Percentiles rank a stretch among this genome's conserved stretches.
Evolutionary conservation across 495 filamentous ascomycete species (phyloP).

Genomic region (Neurospora cerealis): DNA sequence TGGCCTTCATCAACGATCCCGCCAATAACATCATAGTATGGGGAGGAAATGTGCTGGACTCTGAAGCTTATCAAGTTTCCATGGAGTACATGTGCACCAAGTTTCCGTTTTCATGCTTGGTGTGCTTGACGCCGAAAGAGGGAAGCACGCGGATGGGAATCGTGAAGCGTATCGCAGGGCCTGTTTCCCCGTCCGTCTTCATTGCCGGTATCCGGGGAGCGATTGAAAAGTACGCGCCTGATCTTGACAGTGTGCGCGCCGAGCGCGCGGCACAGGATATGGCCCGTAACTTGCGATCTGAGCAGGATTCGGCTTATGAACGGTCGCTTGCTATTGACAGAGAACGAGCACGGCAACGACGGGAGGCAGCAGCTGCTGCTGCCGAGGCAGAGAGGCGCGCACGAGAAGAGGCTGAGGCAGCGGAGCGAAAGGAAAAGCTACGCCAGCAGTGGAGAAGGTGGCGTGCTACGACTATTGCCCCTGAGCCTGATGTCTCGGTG

Average conservation of each 20-base stretch:
- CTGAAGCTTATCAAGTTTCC: conserved; percentile 87
- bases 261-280: conserved; percentile 68
- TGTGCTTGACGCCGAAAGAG: conserved; percentile 72
- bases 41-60: conserved; percentile 84
- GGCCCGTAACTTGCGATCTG: conserved; percentile 61
- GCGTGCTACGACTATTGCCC: conserved; percentile 55
- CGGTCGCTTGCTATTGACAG: conserved; percentile 78
- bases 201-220: conserved; percentile 60
- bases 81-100: conserved; percentile 74
- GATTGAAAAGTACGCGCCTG: conserved; percentile 57
- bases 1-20: conserved; percentile 59
- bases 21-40: conserved; percentile 73
- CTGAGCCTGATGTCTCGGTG: conserved; percentile 54
- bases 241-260: conserved; percentile 56
- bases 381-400: conserved; percentile 46
- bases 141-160: conserved; percentile 81
- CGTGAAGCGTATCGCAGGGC: conserved; percentile 62
- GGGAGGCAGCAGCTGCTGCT: conserved; percentile 63
- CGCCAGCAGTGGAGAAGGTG: conserved; percentile 68
- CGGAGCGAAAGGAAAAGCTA: conserved; percentile 46
- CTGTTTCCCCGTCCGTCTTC: conserved; percentile 54
- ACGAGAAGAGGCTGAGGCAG: conserved; percentile 51
- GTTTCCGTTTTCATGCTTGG: conserved; percentile 77
- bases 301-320: conserved; percentile 91
- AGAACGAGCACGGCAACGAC: conserved; percentile 62